phyloP scores from a whole-genome alignment of 169 alveolate species.

The Amoebophrya sp. region DNA sequence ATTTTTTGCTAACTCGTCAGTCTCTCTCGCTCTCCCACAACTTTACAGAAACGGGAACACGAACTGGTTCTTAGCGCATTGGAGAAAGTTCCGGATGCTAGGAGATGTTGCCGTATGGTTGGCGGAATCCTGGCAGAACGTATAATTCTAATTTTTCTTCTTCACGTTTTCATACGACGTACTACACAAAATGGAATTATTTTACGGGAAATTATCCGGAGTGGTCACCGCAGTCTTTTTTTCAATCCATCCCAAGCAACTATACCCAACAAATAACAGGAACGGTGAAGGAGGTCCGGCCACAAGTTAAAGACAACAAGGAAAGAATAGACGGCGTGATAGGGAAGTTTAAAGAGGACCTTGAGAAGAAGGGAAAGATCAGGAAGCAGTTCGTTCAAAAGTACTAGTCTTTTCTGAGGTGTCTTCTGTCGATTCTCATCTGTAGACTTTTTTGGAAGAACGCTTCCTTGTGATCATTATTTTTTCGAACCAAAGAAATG shows the following conservation, averaged over 20 bases:
- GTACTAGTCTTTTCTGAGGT: not conserved
- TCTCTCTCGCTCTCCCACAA: too few relatives aligned
- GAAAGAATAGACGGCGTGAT: not conserved
- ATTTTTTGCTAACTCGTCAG: too few relatives aligned
- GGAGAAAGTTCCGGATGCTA: not conserved
- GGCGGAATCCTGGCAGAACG: constrained; percentile 5
- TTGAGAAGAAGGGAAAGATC: not conserved
- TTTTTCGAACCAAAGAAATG: too few relatives aligned
- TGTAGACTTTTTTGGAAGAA: too few relatives aligned
- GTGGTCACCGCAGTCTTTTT: too few relatives aligned
- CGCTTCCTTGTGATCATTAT: too few relatives aligned
- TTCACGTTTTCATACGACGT: too few relatives aligned
- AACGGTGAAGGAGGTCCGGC: not conserved
- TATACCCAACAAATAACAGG: not conserved
- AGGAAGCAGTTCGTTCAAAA: not conserved
- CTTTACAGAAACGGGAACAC: constrained; percentile 28
- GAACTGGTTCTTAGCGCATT: not conserved
- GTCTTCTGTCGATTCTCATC: too few relatives aligned
- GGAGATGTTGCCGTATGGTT: not conserved
- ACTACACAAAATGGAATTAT: not conserved
- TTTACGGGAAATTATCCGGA: too few relatives aligned
- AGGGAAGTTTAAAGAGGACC: not conserved
- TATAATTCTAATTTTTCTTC: not conserved
- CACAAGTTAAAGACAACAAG: not conserved
- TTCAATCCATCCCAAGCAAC: too few relatives aligned